Conservation (phyloP, 306 rosid genomes). For the Citrullus mucosospermus region DNA sequence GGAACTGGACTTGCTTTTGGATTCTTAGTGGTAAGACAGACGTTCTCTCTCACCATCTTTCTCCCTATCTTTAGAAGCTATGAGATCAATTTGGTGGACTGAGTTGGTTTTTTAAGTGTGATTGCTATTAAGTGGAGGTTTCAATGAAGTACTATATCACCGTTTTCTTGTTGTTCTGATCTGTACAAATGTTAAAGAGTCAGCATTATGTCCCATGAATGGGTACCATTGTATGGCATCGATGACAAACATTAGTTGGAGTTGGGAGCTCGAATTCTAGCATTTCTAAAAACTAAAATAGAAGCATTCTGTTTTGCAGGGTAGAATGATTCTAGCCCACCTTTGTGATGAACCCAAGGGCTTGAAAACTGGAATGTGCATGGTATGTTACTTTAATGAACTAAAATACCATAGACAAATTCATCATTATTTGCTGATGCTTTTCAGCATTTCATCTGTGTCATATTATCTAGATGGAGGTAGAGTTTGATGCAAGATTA, state of each 20-base stretch:
- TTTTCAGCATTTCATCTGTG: not conserved
- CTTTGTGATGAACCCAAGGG: conserved; percentile 99
- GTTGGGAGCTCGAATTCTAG: not conserved
- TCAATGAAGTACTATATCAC: not conserved
- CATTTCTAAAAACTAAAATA: not conserved
- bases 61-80: not conserved
- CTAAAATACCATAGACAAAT: not conserved
- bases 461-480: not conserved
- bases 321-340: conserved; percentile 90
- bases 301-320: conserved; percentile 40
- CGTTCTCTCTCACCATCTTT: not conserved
- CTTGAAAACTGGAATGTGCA: conserved; percentile 98
- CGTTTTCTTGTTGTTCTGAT: not conserved
- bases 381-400: conserved; percentile 38
- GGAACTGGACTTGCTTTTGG: conserved; percentile 95
- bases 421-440: not conserved
- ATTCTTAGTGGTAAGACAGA: conserved; percentile 67
- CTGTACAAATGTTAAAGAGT: not conserved
- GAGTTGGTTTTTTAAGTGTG: not conserved
- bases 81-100: not conserved
- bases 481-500: not conserved
- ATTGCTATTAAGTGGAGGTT: not conserved
- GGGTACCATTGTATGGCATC: not conserved
- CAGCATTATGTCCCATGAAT: not conserved
- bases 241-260: not conserved